Evolutionary conservation across 257 asterid species (phyloP).

Genomic region (Penstemon newberryi): DNA sequence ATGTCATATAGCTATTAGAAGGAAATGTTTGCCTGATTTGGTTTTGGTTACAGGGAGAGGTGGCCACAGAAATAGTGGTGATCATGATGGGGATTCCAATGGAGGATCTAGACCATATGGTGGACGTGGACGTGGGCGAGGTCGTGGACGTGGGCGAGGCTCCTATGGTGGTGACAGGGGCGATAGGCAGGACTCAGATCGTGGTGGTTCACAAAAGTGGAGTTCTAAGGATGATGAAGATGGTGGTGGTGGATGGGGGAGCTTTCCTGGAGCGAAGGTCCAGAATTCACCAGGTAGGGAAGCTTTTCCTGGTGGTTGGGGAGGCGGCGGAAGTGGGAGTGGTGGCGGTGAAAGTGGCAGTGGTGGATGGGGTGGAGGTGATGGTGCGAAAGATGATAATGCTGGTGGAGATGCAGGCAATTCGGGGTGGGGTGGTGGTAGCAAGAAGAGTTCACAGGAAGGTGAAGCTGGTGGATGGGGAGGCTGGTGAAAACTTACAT

Average conservation of each 20-base stretch:
- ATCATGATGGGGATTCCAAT: conserved; percentile 53
- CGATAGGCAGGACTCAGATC: conserved; percentile 49
- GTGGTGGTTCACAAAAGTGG: conserved; percentile 60
- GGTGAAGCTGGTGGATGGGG: conserved; percentile 36
- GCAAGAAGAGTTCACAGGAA: conserved; percentile 44
- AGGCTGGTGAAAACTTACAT: conserved; percentile 30
- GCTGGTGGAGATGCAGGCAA: conserved; percentile 32
- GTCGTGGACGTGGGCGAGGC: conserved; percentile 51
- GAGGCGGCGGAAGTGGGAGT: conserved; percentile 28
- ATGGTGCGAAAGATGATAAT: conserved; percentile 27
- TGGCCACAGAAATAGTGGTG: conserved; percentile 63
- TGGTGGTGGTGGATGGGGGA: conserved; percentile 43
- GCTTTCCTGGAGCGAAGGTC: conserved; percentile 56
- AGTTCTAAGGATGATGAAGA: conserved; percentile 55
- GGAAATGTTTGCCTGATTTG: neutral
- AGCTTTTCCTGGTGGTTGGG: conserved; percentile 55
- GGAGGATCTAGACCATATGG: conserved; percentile 63
- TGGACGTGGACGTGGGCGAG: conserved; percentile 48
- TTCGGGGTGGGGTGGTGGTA: conserved; percentile 55
- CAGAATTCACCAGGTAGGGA: conserved; percentile 57
- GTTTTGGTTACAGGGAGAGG: conserved; percentile 60
- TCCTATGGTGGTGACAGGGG: conserved; percentile 53
- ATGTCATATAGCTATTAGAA: neutral
- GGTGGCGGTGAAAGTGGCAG: conserved; percentile 30
- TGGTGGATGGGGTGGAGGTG: conserved; percentile 32